These are phyloP conservation scores for Fusarium odoratissimum DNA, from an alignment of 2,329 filamentous ascomycete species.

Conservation along the genomic window DNA sequence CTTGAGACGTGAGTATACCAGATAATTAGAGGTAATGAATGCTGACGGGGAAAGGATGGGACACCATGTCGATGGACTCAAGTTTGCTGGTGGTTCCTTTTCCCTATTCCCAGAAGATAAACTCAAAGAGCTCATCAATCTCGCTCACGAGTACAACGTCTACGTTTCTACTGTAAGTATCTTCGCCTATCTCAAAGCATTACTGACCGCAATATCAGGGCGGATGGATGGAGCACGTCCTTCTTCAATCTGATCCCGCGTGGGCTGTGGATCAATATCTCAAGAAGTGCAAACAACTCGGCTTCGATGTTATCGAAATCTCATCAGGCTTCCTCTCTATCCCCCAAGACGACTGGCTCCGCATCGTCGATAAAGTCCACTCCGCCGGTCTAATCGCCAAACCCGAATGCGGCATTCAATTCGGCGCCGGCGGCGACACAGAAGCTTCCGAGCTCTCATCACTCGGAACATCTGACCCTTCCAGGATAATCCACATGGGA, in stretches of 20 bases:
- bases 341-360: constrained; percentile 64
- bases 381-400: constrained; percentile 62
- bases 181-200: too few relatives aligned
- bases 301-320: constrained; percentile 66
- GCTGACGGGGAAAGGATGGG: constrained; percentile 54
- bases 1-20: constrained; percentile 57
- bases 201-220: not conserved
- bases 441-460: constrained; percentile 55
- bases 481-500: constrained; percentile 54
- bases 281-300: constrained; percentile 61
- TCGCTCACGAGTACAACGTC: constrained; percentile 16
- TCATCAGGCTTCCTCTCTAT: constrained; percentile 65
- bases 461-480: not conserved
- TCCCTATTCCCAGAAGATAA: constrained; percentile 1
- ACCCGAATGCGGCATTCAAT: constrained; percentile 67
- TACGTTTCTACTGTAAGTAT: constrained; percentile 21
- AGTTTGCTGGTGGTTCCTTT: constrained; percentile 60
- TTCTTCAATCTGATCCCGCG: constrained; percentile 49
- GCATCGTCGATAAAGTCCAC: constrained; percentile 60
- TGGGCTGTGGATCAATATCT: constrained; percentile 64
- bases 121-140: constrained; percentile 9
- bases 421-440: constrained; percentile 67
- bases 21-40: too few relatives aligned
- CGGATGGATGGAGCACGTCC: constrained; percentile 20
- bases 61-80: constrained; percentile 64